phyloP scores from a whole-genome alignment of 768 basidiomycete genomes.

The Hygrophorus pudorinus region DNA sequence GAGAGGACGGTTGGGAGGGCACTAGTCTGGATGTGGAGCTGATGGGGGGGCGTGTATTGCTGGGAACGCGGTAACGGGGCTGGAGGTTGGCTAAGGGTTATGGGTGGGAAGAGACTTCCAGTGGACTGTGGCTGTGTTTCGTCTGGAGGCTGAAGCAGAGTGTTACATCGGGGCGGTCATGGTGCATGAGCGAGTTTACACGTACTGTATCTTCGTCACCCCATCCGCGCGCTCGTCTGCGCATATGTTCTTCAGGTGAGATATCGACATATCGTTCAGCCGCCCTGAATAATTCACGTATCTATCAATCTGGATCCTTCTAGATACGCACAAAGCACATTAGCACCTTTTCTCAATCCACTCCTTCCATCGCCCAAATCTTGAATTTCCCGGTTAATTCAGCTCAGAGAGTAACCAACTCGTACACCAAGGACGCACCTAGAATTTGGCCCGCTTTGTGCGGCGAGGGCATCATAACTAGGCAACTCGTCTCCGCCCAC shows the following conservation, averaged over 20 bases:
- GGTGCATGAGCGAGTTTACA: background rate
- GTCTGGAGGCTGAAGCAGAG: background rate
- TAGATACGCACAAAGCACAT: constrained; percentile 9
- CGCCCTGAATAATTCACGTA: constrained; percentile 39
- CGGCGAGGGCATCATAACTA: constrained; percentile 72
- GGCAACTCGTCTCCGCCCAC: constrained; percentile 49
- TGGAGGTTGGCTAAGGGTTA: background rate
- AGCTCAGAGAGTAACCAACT: background rate
- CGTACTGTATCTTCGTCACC: constrained; percentile 25
- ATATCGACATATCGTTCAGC: constrained; percentile 73
- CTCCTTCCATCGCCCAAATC: constrained; percentile 77
- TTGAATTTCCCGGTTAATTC: constrained; percentile 19
- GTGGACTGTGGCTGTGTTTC: background rate
- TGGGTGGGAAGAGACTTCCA: background rate
- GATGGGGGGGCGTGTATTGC: background rate
- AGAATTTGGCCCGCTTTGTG: constrained; percentile 73
- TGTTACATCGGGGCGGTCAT: background rate
- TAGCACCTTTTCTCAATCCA: constrained; percentile 91
- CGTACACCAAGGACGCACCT: constrained; percentile 34
- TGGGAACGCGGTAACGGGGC: background rate
- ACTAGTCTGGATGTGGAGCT: constrained; percentile 11
- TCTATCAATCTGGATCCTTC: background rate
- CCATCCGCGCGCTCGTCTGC: constrained; percentile 64
- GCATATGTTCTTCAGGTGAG: constrained; percentile 44
- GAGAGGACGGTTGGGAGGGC: constrained; percentile 15